A percentile compares a stretch with the other conserved stretches of the same genome.
Conservation (phyloP, 1,284 basidiomycete species). For the Exsudoporus floridanus region DNA sequence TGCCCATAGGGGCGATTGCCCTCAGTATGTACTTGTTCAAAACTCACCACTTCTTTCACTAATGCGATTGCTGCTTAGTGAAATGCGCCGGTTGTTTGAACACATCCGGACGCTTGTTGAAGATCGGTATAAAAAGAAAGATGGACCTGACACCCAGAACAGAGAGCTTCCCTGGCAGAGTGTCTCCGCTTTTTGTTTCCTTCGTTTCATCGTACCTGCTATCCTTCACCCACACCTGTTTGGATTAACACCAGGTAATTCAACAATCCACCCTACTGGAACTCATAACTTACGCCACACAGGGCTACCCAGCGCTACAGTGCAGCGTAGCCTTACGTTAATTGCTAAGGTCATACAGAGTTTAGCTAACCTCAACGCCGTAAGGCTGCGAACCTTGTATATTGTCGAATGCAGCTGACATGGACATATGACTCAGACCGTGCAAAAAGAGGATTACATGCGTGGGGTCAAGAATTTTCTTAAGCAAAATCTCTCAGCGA, state of each 20-base stretch:
- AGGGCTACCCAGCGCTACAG: slow-evolving; percentile 64
- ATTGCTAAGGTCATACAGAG: slow-evolving; percentile 81
- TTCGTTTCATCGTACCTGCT: slow-evolving; percentile 81
- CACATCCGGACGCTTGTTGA: slow-evolving; percentile 73
- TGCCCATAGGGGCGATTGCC: slow-evolving; percentile 67
- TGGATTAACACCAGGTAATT: slow-evolving; percentile 66
- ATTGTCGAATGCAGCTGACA: slow-evolving; percentile 3
- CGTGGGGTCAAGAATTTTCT: slow-evolving; percentile 67
- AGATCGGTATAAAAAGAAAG: slow-evolving; percentile 50
- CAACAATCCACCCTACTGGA: slow-evolving; percentile 1
- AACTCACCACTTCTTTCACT: background rate
- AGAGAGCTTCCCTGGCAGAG: slow-evolving; percentile 71
- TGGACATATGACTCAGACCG: slow-evolving; percentile 39
- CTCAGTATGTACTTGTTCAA: slow-evolving; percentile 52
- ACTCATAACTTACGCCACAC: slow-evolving; percentile 8
- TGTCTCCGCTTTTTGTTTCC: slow-evolving; percentile 82
- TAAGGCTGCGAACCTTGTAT: slow-evolving; percentile 37
- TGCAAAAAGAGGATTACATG: slow-evolving; percentile 75
- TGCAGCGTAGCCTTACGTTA: slow-evolving; percentile 73
- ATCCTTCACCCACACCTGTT: slow-evolving; percentile 78
- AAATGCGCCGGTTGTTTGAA: slow-evolving; percentile 70
- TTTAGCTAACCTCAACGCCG: slow-evolving; percentile 73
- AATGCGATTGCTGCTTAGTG: slow-evolving; percentile 45
- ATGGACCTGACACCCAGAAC: slow-evolving; percentile 42
- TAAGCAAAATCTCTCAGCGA: slow-evolving; percentile 54